Base-by-base conservation (phyloP, 768 basidiomycete species). In the Sporobolomyces phaffii region DNA sequence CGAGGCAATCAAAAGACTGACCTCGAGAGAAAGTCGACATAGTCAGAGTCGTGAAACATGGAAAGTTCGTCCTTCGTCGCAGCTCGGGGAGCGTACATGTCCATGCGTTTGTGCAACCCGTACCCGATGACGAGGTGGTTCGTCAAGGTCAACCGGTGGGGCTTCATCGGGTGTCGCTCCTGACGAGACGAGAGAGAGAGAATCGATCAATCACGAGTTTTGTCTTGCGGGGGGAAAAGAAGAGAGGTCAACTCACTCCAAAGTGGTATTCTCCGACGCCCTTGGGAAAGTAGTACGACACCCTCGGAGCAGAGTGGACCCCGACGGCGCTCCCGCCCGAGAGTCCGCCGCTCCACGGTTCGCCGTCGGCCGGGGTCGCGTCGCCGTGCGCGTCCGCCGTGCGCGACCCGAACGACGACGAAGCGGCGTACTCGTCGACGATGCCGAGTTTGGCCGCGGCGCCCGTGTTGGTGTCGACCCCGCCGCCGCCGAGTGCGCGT, bases 91-190 rank as follows among this genome's bases (percentile, higher is more conserved):
- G 88, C 86, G 77, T 90, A 93, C 41, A 96, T 89, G 73, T 96
- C 90, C 75, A 99, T 94, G 72, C 90, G 87, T 72, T 94, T 90
- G 80, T 98, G 91, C 20, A 99, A 81, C 20, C 91, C 94, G 75
- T 98, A 99, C 0, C 93, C 94, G 78, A 94, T 84, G 17, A 98
- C 93, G 51, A 99, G 83, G 2, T 92, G 87, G 73, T 97, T 99
- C 22, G 96, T 98, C 60, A 99, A 78, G 4, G 94, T 92, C n/a
- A 99, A 79, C 29, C 94, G 84, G 74, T 96, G 91, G 6, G 94
- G 94, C 77, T 97, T 96, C 94, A 99, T 99, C 3, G 94, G 94
- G 79, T 99, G 94, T 52, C 88, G 85, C 84, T 96, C 91, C 94
- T 98, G 73, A n/a, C n/a, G n/a, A n/a, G n/a, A n/a, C n/a, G n/a